Conservation (phyloP, 441 rosid species). For the Eruca vesicaria region DNA sequence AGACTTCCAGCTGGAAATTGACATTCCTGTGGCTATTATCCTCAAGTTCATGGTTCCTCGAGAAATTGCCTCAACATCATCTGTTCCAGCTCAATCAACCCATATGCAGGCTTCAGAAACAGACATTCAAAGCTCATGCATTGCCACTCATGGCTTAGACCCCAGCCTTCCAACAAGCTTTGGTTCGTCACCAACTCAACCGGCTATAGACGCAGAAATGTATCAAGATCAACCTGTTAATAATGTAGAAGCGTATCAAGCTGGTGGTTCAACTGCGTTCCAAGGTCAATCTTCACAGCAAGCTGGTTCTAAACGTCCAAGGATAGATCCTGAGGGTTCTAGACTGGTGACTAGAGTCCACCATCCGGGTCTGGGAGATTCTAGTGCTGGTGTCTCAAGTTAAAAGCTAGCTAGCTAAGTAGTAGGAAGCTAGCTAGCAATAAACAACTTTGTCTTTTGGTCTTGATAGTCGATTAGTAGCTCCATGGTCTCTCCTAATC, state of each 20-base stretch:
- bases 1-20: not conserved
- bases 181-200: not conserved
- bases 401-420: not conserved
- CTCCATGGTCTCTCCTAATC: not conserved
- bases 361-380: not conserved
- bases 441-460: not conserved
- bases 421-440: not conserved
- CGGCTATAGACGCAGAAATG: no score
- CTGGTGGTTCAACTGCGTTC: not conserved
- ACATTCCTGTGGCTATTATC: not conserved
- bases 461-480: not conserved
- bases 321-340: not conserved
- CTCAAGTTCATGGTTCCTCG: not conserved
- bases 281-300: not conserved
- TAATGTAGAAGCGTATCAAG: not conserved
- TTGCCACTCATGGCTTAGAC: not conserved
- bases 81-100: not conserved
- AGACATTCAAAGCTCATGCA: not conserved
- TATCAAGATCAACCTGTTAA: not conserved
- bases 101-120: not conserved
- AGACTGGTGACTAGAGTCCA: constrained; percentile 16
- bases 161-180: not conserved
- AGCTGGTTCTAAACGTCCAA: not conserved
- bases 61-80: not conserved
- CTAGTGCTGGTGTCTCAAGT: not conserved